phyloP scores from a whole-genome alignment of 1,284 basidiomycete species.

The Neolentinus lepideus region DNA sequence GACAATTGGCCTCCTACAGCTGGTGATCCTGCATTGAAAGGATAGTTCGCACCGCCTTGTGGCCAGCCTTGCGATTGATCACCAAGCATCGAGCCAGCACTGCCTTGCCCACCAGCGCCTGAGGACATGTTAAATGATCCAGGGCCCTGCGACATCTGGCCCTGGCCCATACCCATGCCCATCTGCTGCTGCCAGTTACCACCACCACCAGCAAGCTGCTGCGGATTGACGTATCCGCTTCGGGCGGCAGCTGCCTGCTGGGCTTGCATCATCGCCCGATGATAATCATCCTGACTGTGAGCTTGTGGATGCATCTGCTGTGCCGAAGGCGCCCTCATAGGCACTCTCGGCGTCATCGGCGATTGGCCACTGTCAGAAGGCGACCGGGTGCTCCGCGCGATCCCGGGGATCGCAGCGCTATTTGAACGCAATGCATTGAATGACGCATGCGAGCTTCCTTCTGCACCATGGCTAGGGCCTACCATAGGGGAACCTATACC shows the following conservation, averaged over 20 bases:
- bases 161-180: slow-evolving; percentile 8
- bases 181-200: slow-evolving; percentile 11
- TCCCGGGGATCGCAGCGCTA: slow-evolving; percentile 51
- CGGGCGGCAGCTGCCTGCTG: slow-evolving; percentile 20
- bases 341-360: slow-evolving; percentile 47
- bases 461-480: slow-evolving; percentile 1
- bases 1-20: slow-evolving; percentile 17
- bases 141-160: slow-evolving; percentile 22
- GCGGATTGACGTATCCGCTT: slow-evolving; percentile 12
- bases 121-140: slow-evolving; percentile 36
- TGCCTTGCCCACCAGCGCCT: slow-evolving; percentile 16
- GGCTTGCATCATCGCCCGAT: slow-evolving; percentile 37
- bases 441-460: slow-evolving; percentile 19
- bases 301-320: neutral
- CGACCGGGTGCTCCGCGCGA: slow-evolving; percentile 62
- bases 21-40: slow-evolving; percentile 12
- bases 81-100: slow-evolving; percentile 11
- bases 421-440: slow-evolving; percentile 43
- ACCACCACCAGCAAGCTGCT: slow-evolving; percentile 15
- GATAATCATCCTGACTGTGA: slow-evolving; percentile 40
- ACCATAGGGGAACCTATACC: neutral
- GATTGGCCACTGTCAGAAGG: slow-evolving; percentile 56
- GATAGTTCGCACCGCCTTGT: neutral
- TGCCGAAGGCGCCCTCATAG: slow-evolving; percentile 22
- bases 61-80: neutral